Base-by-base conservation (phyloP, 2,329 filamentous ascomycete genomes). In the Lecanicillium sp. region DNA sequence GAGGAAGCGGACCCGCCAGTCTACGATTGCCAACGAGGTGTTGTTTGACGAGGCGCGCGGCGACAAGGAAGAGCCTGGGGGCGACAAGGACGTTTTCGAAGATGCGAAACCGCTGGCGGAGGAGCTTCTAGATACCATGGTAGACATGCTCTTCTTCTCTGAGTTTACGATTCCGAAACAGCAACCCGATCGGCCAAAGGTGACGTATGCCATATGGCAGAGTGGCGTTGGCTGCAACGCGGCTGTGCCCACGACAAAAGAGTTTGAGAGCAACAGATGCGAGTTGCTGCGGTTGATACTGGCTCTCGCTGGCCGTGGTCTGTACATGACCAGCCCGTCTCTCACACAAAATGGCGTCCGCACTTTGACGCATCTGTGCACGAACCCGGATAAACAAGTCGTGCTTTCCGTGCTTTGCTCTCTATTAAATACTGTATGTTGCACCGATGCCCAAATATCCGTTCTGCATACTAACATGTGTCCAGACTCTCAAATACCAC, bases 181-280 rank as follows among this genome's bases (percentile, higher is more conserved):
- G 35, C 75, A 81, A 12, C 76, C 82, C 49, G 80, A 81, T 46
- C 89, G 86, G 60, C 78, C 79, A 53, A 94, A 93, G 64, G 86
- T 96, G 48, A 86, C 85, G 7, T 95, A 93, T 67, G 86, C 89
- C 46, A 97, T 98, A 62, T 98, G 93, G 93, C 90, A 96, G 69
- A 97, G 88, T 61, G 93, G 93, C 40, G 91, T 98, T 24, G 93
- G 93, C 12, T 97, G 91, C 72, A 95, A 95, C 65, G 87, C 86
- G 14, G 81, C 90, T 5, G 83, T 94, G 57, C 84, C 84, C 9
- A 91, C 90, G 3, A 96, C 84, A 44, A 95, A 89, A 64, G 90
- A 97, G 59, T 85, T 88, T 50, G 93, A 98, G 69, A 94, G 78
- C 69, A 96, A 96, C 66, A 81, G 93, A 51, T 90, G 86, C 55